Percentiles rank a stretch among this genome's conserved stretches.
Conservation (phyloP, 352 stramenopile species). For the Phytophthora megakarya region DNA sequence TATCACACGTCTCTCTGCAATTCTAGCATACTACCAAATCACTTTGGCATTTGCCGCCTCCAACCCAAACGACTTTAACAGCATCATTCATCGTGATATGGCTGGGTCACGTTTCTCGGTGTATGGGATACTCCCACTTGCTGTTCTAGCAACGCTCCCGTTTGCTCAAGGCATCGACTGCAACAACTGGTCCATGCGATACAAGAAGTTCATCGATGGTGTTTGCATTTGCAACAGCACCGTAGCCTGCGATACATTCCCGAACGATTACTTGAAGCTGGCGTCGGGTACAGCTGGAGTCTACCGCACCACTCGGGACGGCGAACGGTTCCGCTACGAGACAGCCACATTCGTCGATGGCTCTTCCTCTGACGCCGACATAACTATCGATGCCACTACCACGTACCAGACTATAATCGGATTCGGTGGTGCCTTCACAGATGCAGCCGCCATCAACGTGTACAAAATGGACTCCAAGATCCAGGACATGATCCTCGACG, state of each 20-base stretch:
- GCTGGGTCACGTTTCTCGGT: neutral
- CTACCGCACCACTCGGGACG: conserved; percentile 51
- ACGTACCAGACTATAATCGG: conserved; percentile 72
- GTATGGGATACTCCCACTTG: neutral
- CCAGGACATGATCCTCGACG: conserved; percentile 62
- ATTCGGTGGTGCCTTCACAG: conserved; percentile 87
- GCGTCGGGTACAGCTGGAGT: conserved; percentile 39
- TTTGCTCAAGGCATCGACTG: conserved; percentile 15
- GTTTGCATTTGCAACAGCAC: conserved; percentile 62
- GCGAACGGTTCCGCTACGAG: conserved; percentile 55
- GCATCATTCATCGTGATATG: neutral
- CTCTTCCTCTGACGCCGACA: conserved; percentile 22
- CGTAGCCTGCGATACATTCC: conserved; percentile 40
- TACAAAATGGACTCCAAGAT: conserved; percentile 54
- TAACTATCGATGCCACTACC: conserved; percentile 42
- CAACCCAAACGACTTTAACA: neutral
- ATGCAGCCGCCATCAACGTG: conserved; percentile 74
- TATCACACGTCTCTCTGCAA: conserved; percentile 1
- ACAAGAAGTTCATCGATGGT: conserved; percentile 48
- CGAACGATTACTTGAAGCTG: conserved; percentile 40
- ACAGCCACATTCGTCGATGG: conserved; percentile 25
- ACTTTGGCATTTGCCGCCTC: conserved; percentile 15
- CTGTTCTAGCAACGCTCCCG: neutral
- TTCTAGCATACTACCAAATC: neutral
- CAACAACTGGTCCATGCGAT: conserved; percentile 48